Conservation (phyloP, 805 yeast species). For the Cyberlindnera veronae region DNA sequence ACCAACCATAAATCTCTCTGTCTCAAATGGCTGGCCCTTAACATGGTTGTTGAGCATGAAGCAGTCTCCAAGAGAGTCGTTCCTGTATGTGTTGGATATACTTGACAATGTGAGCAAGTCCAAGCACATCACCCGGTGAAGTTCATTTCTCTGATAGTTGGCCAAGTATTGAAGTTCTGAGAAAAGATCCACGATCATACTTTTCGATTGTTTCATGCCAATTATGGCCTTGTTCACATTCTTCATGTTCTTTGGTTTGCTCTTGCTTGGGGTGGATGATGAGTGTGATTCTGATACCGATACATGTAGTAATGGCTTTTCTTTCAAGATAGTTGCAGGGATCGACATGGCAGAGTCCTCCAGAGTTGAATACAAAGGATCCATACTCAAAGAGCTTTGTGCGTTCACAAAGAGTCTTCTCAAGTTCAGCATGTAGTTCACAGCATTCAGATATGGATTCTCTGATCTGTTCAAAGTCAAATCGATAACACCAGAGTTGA, state of each 20-base stretch:
- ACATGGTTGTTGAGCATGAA: slow-evolving; percentile 26
- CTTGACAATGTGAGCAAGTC: slow-evolving; percentile 27
- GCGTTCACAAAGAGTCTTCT: slow-evolving; percentile 31
- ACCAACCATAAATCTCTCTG: slow-evolving; percentile 26
- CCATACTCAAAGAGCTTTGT: slow-evolving; percentile 32
- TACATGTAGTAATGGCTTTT: too few relatives aligned
- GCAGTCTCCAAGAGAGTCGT: slow-evolving; percentile 23
- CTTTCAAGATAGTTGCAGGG: slow-evolving; percentile 32
- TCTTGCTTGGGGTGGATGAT: slow-evolving; percentile 12
- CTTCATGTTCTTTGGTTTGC: slow-evolving; percentile 20
- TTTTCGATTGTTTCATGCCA: slow-evolving; percentile 23
- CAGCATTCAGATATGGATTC: slow-evolving; percentile 22
- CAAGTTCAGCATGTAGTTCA: slow-evolving; percentile 30
- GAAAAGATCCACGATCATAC: slow-evolving; percentile 17
- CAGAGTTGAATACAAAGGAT: slow-evolving; percentile 47
- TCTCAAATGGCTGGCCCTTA: slow-evolving; percentile 26
- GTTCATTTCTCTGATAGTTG: slow-evolving; percentile 27
- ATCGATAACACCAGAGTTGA: slow-evolving; percentile 19
- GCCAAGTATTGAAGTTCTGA: slow-evolving; percentile 23
- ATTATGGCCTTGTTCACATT: slow-evolving; percentile 24
- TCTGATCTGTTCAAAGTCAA: slow-evolving; percentile 13
- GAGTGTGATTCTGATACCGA: too few relatives aligned
- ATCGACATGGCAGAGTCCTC: slow-evolving; percentile 48
- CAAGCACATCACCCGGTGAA: slow-evolving; percentile 23
- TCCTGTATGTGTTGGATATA: slow-evolving; percentile 19